These are phyloP conservation scores for Phialocephala subalpina DNA, from an alignment of 2,329 filamentous ascomycete species.

Conservation along the genomic window DNA sequence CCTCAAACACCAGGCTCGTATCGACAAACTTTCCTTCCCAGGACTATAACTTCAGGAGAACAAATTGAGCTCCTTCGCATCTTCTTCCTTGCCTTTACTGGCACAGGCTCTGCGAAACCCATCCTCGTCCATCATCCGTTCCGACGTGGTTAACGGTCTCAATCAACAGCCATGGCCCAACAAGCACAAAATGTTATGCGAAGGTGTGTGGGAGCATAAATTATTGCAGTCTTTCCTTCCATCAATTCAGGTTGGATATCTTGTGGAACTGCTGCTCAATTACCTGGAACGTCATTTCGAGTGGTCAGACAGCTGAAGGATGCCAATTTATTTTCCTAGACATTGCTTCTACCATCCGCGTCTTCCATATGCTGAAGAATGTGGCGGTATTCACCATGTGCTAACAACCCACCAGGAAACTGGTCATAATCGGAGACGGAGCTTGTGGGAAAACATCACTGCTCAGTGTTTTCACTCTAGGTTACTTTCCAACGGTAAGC, in stretches of 20 bases:
- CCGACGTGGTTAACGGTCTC: slow-evolving; percentile 17
- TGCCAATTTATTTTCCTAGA: slow-evolving; percentile 6
- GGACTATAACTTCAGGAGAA: slow-evolving; percentile 20
- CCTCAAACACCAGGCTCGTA: slow-evolving; percentile 36
- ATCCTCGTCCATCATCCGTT: slow-evolving; percentile 11
- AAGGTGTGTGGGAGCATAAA: slow-evolving; percentile 44
- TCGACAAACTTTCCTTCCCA: slow-evolving; percentile 31
- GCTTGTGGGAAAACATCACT: slow-evolving; percentile 98
- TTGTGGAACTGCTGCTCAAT: neutral
- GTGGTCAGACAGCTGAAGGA: neutral
- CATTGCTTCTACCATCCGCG: neutral
- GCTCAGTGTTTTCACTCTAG: slow-evolving; percentile 95
- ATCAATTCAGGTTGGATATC: neutral
- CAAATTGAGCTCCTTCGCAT: slow-evolving; percentile 18
- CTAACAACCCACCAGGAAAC: slow-evolving; percentile 67
- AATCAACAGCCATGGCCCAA: slow-evolving; percentile 42
- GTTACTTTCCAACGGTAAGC: slow-evolving; percentile 96
- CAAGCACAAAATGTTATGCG: slow-evolving; percentile 53
- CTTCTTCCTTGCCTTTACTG: slow-evolving; percentile 31
- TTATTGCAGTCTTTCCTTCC: neutral
- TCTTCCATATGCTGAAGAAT: neutral
- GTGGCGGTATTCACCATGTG: neutral
- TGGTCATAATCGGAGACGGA: slow-evolving; percentile 96
- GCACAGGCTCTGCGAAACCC: slow-evolving; percentile 33
- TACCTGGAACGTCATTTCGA: neutral